Conservation (phyloP, 2,329 filamentous ascomycete genomes). For the Penicillium nordicum region DNA sequence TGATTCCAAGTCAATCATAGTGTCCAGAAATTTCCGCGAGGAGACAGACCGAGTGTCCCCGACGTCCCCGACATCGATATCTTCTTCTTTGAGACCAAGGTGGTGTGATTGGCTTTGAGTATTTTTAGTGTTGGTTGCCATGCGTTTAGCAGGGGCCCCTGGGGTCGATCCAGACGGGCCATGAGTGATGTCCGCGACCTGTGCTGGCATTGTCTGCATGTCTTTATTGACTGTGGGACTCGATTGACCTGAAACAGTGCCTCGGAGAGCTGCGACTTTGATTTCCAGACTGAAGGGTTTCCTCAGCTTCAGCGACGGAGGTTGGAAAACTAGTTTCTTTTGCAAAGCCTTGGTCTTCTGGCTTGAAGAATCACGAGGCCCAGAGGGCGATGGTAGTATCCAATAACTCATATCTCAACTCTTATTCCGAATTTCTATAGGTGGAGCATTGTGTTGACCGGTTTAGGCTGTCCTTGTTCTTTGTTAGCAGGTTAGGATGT, state of each 20-base stretch:
- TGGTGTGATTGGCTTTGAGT: background rate
- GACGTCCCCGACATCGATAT: background rate
- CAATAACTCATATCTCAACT: conserved; percentile 6
- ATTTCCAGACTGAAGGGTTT: background rate
- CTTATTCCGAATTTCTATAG: background rate
- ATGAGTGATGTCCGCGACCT: background rate
- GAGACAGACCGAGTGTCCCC: conserved; percentile 9
- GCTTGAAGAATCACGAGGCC: background rate
- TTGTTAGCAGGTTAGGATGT: background rate
- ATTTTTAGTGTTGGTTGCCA: background rate
- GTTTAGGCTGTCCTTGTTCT: background rate
- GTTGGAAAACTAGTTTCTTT: conserved; percentile 4
- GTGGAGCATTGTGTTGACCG: conserved; percentile 1
- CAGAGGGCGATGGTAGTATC: background rate
- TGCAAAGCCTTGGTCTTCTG: background rate
- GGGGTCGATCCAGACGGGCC: background rate
- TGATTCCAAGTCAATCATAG: conserved; percentile 15
- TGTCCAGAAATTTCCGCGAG: conserved; percentile 9
- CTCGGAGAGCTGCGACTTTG: conserved; percentile 3
- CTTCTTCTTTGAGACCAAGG: background rate
- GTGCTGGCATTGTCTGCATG: background rate
- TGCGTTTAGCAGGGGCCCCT: background rate
- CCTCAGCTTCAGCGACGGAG: conserved; percentile 6
- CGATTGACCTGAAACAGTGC: background rate
- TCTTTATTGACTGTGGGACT: background rate